Conservation (phyloP, 345 rosid genomes). For the Ceriops tagal region DNA sequence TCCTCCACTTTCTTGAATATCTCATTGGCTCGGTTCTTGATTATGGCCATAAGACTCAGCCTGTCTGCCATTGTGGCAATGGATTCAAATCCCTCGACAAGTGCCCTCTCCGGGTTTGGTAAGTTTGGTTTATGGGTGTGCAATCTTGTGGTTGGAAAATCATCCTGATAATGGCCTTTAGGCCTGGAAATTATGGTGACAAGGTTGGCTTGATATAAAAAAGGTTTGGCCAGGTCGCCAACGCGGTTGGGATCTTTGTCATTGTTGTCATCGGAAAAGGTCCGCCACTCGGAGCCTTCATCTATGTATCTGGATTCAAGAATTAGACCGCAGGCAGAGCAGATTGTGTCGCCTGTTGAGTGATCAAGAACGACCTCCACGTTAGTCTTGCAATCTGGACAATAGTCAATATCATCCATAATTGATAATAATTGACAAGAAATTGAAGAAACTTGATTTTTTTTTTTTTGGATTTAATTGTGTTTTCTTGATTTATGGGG, state of each 20-base stretch:
- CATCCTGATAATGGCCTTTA: neutral
- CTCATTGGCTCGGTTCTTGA: constrained; percentile 16
- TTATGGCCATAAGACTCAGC: neutral
- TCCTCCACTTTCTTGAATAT: constrained; percentile 16
- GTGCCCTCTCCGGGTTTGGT: neutral
- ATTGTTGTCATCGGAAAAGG: constrained; percentile 14
- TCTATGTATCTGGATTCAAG: constrained; percentile 1
- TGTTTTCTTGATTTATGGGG: too few relatives aligned
- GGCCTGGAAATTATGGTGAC: neutral
- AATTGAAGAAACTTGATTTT: neutral
- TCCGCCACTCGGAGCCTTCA: constrained; percentile 15
- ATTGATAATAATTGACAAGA: neutral
- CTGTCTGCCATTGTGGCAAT: constrained; percentile 15
- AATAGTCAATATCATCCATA: neutral
- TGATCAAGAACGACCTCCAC: constrained; percentile 10
- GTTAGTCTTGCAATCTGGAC: constrained; percentile 10
- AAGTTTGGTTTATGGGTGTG: too few relatives aligned
- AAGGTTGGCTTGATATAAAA: constrained; percentile 6
- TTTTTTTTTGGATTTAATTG: too few relatives aligned
- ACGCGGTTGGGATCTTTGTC: constrained; percentile 20
- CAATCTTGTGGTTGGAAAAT: neutral
- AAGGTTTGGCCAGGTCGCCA: neutral
- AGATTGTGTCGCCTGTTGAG: constrained; percentile 7
- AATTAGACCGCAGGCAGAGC: constrained; percentile 16
- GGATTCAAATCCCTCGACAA: neutral